Evolutionary conservation across 2,329 filamentous ascomycete species (phyloP), one percentile per base, ranked within the genome.

Genomic region (Fusarium metavorans): DNA sequence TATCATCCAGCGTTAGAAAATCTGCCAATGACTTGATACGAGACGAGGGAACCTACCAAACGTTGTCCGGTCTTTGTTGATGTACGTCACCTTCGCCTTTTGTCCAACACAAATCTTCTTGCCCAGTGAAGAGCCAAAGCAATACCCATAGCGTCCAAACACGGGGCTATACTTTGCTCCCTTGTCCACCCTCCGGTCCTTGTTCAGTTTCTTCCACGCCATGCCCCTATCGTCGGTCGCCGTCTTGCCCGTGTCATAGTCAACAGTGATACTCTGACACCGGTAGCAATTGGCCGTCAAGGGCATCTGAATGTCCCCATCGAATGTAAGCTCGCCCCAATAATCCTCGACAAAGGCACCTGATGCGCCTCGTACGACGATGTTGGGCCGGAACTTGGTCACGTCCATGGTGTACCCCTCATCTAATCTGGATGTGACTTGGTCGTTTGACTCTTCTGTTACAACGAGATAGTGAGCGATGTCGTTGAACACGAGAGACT

Each of bases 171-270:
- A 78, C 39, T 78, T 77, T 1, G 73, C 75, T 1, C 76, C 76
- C 3, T 59, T 68, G 13, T 78, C 76, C 0, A 78, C 76, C 32
- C 76, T 64, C 6, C 76, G 59, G 16, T 78, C 76, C 11, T 77
- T 77, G 60, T 78, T 78, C 3, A 78, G 45, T 13, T 77, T 78
- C 58, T 78, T 78, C 76, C 75, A 78, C 2, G 70, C 75, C 45
- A 50, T 66, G 1, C 76, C 76, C 0, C 64, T 45, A 23, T 78
- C 76, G 4, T 78, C 75, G 2, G 59, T 48, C 5, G 76, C 76
- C 0, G 75, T 73, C 13, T 72, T 71, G 0, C 76, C 76, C 0
- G 76, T 78, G 0, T 75, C 48, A 5, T 78, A 78, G 23, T 78
- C 76, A 0, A 78, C 76, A 1, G 76, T 78, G 23, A 78, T 78